Conservation (phyloP, 495 filamentous ascomycete genomes). For the Lophiostoma macrostomum region DNA sequence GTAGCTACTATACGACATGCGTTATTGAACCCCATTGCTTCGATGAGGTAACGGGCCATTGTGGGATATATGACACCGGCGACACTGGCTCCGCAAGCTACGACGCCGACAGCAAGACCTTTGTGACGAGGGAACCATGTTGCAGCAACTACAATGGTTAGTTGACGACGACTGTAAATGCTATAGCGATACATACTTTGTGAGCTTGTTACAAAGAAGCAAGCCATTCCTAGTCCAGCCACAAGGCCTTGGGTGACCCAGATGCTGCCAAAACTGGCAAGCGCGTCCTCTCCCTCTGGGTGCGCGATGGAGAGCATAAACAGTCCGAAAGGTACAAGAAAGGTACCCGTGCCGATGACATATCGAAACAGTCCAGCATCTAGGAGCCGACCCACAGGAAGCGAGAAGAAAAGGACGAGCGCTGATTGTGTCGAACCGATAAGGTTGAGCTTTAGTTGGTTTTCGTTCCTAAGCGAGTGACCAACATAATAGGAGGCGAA, state of each 20-base stretch:
- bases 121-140: constrained; percentile 44
- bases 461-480: constrained; percentile 33
- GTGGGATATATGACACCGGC: constrained; percentile 43
- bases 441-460: constrained; percentile 40
- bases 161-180: not conserved
- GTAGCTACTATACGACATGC: constrained; percentile 36
- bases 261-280: constrained; percentile 39
- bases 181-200: constrained; percentile 35
- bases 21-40: constrained; percentile 37
- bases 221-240: constrained; percentile 45
- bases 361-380: constrained; percentile 41
- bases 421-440: constrained; percentile 43
- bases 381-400: constrained; percentile 41
- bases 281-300: constrained; percentile 17
- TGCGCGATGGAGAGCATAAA: constrained; percentile 39
- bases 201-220: constrained; percentile 47
- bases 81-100: constrained; percentile 45
- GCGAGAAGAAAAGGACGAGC: constrained; percentile 41
- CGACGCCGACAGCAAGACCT: constrained; percentile 44
- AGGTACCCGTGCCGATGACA: constrained; percentile 36
- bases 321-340: constrained; percentile 39
- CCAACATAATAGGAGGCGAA: constrained; percentile 44
- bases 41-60: constrained; percentile 39
- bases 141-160: constrained; percentile 35
- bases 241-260: constrained; percentile 44